Percentiles rank a stretch among this genome's conserved stretches.
Conservation (phyloP, 257 asterid species). For the Solanum neorickii region DNA sequence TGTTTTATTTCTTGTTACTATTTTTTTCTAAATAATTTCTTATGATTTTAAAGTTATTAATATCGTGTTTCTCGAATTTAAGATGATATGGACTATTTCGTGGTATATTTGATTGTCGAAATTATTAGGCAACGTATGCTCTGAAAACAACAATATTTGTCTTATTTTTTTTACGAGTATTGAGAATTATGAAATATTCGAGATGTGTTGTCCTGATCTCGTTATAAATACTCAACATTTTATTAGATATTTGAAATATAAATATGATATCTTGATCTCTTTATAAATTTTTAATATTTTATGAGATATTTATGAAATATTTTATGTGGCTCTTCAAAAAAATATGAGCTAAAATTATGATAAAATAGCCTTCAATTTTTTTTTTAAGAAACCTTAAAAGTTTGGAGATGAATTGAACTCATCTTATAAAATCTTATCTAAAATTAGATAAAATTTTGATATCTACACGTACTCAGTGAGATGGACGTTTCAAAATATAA, state of each 20-base stretch:
- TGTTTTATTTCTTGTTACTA: not conserved
- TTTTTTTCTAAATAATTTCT: too few species aligned
- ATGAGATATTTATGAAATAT: too few species aligned
- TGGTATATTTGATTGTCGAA: not conserved
- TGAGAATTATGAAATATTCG: not conserved
- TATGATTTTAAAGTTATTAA: too few species aligned
- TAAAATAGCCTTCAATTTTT: too few species aligned
- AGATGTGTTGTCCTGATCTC: too few species aligned
- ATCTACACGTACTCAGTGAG: not conserved
- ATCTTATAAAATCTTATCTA: not conserved
- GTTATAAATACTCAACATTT: too few species aligned
- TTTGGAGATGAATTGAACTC: not conserved
- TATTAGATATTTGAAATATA: too few species aligned
- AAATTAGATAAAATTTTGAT: not conserved
- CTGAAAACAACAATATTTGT: too few species aligned
- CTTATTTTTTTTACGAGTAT: not conserved
- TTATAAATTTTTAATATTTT: too few species aligned
- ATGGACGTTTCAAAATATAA: not conserved
- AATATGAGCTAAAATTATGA: not conserved
- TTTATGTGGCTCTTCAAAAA: not conserved
- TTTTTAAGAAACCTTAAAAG: not conserved
- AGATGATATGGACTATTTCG: not conserved
- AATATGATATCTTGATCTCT: too few species aligned
- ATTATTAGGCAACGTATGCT: not conserved
- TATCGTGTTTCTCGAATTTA: not conserved